These are phyloP conservation scores for Penicillium sp. DNA, from an alignment of 2,329 filamentous ascomycete species.

Conservation along the genomic window DNA sequence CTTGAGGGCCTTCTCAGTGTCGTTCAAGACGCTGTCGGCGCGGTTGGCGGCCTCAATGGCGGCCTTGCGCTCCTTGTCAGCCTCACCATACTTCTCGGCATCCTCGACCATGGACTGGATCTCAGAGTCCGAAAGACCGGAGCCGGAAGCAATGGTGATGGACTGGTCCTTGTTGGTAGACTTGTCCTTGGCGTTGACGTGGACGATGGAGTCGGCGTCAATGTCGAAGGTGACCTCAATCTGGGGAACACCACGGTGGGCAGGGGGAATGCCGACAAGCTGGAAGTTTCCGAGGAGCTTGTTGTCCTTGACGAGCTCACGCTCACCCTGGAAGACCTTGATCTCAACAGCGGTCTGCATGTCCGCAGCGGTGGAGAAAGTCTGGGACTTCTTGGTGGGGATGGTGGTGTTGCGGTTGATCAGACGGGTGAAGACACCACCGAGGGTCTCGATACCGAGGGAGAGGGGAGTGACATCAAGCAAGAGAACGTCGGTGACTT, in stretches of 20 bases:
- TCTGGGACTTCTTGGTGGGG: constrained; percentile 98
- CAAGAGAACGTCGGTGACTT: constrained; percentile 92
- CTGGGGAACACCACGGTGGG: constrained; percentile 93
- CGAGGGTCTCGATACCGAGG: constrained; percentile 96
- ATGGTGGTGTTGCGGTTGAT: constrained; percentile 99
- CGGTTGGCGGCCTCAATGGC: constrained; percentile 97
- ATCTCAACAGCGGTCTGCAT: constrained; percentile 99
- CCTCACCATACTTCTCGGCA: constrained; percentile 92
- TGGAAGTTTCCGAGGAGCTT: constrained; percentile 99
- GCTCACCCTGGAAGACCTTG: constrained; percentile 99
- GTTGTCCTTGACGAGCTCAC: constrained; percentile 98
- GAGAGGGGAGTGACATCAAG: constrained; percentile 95
- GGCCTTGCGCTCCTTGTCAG: constrained; percentile 94
- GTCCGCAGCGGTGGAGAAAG: constrained; percentile 95
- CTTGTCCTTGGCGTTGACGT: constrained; percentile 98
- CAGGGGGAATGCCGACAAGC: constrained; percentile 93
- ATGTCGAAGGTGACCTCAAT: constrained; percentile 99
- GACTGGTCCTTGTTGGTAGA: constrained; percentile 99
- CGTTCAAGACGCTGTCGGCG: constrained; percentile 91
- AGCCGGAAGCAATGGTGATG: constrained; percentile 97
- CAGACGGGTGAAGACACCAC: constrained; percentile 94
- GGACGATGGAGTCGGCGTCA: constrained; percentile 94
- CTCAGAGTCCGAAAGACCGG: constrained; percentile 89
- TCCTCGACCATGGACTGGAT: constrained; percentile 98
- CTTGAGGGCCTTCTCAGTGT: constrained; percentile 97